Conservation (phyloP, 148 eudicot species). For the Heliamphora exappendiculata region DNA sequence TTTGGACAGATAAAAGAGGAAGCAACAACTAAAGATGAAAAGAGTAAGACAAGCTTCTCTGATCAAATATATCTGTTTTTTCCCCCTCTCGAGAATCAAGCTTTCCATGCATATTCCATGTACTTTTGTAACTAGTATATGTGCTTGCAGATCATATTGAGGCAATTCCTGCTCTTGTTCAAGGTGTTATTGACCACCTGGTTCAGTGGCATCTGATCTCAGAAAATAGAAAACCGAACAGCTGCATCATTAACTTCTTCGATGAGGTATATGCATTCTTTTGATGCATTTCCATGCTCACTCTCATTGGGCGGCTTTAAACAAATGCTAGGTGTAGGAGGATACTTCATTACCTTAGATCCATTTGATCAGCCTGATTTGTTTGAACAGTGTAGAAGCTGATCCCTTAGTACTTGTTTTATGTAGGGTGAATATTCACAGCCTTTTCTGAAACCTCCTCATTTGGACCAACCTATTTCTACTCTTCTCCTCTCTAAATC, state of each 20-base stretch:
- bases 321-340: not conserved
- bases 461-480: constrained; percentile 79
- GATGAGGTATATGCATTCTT: constrained; percentile 57
- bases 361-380: not conserved
- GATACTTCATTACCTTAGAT: not conserved
- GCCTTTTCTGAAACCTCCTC: constrained; percentile 92
- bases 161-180: constrained; percentile 76
- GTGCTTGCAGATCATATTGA: constrained; percentile 56
- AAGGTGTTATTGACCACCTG: constrained; percentile 69
- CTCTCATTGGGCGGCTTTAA: not conserved
- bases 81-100: not conserved
- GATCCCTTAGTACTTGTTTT: not conserved
- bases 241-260: constrained; percentile 86
- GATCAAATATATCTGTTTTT: not conserved
- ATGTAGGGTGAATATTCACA: constrained; percentile 85
- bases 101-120: not conserved
- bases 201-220: constrained; percentile 76
- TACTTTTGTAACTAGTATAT: not conserved
- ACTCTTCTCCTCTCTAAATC: constrained; percentile 71
- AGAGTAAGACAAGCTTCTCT: constrained; percentile 35
- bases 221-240: constrained; percentile 71
- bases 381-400: not conserved
- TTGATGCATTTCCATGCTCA: not conserved
- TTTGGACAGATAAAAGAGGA: constrained; percentile 70
- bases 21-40: constrained; percentile 32